Percentiles rank a stretch among this genome's conserved stretches.
Evolutionary conservation across 2,329 filamentous ascomycete genomes (phyloP).

Genomic region (Cytospora piceae): DNA sequence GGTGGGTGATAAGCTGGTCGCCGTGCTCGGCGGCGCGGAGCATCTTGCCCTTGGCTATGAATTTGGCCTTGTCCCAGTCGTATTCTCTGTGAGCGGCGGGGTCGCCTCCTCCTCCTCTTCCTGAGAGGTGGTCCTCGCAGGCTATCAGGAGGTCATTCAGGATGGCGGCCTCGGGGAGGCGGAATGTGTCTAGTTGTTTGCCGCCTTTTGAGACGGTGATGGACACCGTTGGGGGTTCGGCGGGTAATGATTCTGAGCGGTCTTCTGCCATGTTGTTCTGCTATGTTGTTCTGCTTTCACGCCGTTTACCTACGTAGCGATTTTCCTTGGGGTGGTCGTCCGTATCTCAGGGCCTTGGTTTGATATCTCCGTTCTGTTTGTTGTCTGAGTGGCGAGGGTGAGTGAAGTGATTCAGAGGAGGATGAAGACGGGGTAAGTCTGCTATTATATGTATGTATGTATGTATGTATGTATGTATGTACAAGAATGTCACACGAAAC

Average conservation of each 20-base stretch:
- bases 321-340: neutral
- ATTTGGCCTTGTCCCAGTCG: conserved; percentile 35
- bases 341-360: neutral
- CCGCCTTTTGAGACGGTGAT: conserved; percentile 33
- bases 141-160: conserved; percentile 35
- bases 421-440: neutral
- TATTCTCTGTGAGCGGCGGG: conserved; percentile 1
- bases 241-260: neutral
- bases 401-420: neutral
- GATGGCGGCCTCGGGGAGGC: conserved; percentile 30
- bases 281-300: no score
- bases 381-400: no score
- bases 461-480: conserved; percentile 3
- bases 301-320: neutral
- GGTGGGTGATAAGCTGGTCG: conserved; percentile 33
- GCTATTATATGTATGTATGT: neutral
- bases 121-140: conserved; percentile 32
- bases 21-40: conserved; percentile 36
- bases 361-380: neutral
- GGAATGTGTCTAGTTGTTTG: conserved; percentile 30
- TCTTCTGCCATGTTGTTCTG: conserved; percentile 7
- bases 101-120: no score
- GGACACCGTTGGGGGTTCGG: conserved; percentile 17
- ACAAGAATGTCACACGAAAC: neutral
- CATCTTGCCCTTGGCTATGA: conserved; percentile 34